A percentile compares a stretch with the other conserved stretches of the same genome.
phyloP scores from a whole-genome alignment of 768 basidiomycete genomes.

The Tulasnella sp. region DNA sequence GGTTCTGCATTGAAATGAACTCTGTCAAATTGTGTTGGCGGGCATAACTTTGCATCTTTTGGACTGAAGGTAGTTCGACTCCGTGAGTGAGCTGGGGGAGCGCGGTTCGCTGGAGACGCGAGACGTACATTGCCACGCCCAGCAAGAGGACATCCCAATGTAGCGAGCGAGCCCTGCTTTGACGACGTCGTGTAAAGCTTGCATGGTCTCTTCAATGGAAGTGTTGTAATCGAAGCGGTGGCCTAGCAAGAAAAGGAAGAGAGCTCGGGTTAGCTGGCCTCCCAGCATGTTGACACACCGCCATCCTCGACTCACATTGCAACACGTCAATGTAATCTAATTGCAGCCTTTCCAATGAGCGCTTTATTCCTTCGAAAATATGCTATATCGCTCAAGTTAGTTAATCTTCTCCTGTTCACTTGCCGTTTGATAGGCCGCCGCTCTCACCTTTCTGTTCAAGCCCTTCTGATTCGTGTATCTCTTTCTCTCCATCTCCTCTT shows the following conservation, averaged over 20 bases:
- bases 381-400: constrained; percentile 43
- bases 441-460: constrained; percentile 32
- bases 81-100: not conserved
- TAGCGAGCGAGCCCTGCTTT: constrained; percentile 55
- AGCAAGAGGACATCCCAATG: constrained; percentile 40
- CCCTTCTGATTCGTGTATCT: constrained; percentile 33
- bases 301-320: constrained; percentile 44
- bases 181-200: constrained; percentile 50
- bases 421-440: not conserved
- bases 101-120: no score
- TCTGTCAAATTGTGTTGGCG: not conserved
- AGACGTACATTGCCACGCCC: constrained; percentile 33
- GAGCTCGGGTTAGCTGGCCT: not conserved
- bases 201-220: constrained; percentile 46
- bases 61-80: not conserved
- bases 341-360: constrained; percentile 49
- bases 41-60: constrained; percentile 37
- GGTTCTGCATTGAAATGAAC: constrained; percentile 31
- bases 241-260: constrained; percentile 31
- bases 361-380: constrained; percentile 54
- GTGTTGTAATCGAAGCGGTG: constrained; percentile 52
- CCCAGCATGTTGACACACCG: not conserved
- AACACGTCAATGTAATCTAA: constrained; percentile 54
- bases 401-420: no score
- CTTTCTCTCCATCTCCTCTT: constrained; percentile 22